A percentile compares a stretch with the other conserved stretches of the same genome.
phyloP scores from a whole-genome alignment of 2,329 filamentous ascomycete genomes.

The Talaromyces albobiverticillius region DNA sequence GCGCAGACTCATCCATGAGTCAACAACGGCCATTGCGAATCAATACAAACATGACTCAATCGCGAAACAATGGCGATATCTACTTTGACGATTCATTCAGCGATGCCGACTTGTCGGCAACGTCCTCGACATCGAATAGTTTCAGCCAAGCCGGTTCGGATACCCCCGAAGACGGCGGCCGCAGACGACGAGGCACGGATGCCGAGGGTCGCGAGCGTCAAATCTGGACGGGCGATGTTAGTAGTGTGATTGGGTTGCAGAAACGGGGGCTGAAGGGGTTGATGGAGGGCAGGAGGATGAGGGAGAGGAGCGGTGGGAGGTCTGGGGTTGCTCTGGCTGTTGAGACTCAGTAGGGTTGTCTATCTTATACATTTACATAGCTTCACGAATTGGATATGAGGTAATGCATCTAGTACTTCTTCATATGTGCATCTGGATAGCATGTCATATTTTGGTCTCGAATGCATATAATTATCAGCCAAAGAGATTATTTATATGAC shows the following conservation, averaged over 20 bases:
- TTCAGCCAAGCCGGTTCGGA: conserved; percentile 38
- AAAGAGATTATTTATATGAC: conserved; percentile 3
- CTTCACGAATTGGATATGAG: no score
- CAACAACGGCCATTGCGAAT: conserved; percentile 38
- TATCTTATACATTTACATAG: no score
- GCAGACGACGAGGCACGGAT: conserved; percentile 35
- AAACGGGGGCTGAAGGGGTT: conserved; percentile 87
- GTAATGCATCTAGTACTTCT: no score
- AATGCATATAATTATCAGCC: no score
- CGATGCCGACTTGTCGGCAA: conserved; percentile 34
- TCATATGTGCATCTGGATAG: no score
- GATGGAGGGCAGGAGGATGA: conserved; percentile 88
- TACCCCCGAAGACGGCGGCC: conserved; percentile 20
- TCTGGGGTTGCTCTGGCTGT: conserved; percentile 9
- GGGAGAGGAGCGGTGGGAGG: conserved; percentile 58
- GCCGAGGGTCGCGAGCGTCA: conserved; percentile 48
- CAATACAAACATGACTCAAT: conserved; percentile 35
- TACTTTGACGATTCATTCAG: conserved; percentile 38
- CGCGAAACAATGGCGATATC: conserved; percentile 19
- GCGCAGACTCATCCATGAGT: conserved; percentile 18
- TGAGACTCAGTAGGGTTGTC: conserved; percentile 1
- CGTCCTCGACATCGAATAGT: conserved; percentile 36
- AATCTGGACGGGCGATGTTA: conserved; percentile 72
- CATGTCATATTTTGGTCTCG: no score
- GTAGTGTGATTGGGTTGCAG: conserved; percentile 87